Percentiles rank a stretch among this genome's conserved stretches.
These are phyloP conservation scores for Cystobasidiaceae sp. DNA, from an alignment of 1,284 basidiomycete species.

Conservation along the genomic window DNA sequence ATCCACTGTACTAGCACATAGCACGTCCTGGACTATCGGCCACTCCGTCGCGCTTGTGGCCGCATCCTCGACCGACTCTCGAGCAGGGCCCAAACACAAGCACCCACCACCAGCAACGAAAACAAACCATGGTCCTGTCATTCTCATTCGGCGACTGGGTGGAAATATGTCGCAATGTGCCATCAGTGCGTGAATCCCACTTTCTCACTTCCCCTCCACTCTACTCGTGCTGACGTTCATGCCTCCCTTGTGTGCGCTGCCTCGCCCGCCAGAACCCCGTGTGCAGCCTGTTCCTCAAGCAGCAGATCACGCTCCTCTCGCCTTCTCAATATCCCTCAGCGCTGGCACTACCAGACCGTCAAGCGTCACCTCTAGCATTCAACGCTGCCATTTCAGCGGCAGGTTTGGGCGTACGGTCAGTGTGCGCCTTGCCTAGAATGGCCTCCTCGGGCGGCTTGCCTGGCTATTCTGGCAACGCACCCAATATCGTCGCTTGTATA, in stretches of 20 bases:
- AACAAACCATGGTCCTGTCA: conserved; percentile 11
- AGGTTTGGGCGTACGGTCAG: conserved; percentile 36
- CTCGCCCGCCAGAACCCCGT: conserved; percentile 9
- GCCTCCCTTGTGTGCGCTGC: neutral
- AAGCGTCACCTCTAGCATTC: conserved; percentile 15
- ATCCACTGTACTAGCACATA: neutral
- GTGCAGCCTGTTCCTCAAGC: conserved; percentile 20
- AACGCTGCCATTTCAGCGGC: conserved; percentile 12
- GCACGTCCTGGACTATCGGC: neutral
- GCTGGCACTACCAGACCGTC: conserved; percentile 36
- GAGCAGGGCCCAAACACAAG: neutral
- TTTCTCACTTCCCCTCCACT: neutral
- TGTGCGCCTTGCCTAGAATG: conserved; percentile 38
- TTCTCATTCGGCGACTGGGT: conserved; percentile 26
- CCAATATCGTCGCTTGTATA: conserved; percentile 38
- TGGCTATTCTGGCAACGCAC: conserved; percentile 38
- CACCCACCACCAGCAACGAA: neutral
- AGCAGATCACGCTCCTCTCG: conserved; percentile 21
- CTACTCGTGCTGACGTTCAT: neutral
- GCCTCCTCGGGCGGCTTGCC: conserved; percentile 31
- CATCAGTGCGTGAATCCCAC: conserved; percentile 12
- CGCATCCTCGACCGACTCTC: neutral
- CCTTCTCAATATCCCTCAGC: conserved; percentile 18
- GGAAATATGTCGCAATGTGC: conserved; percentile 30
- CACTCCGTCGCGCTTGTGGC: neutral